Evolutionary conservation across 2,329 filamentous ascomycete genomes (phyloP), one percentile per base, ranked within the genome.

Genomic region (Hymenoscyphus infarciens): DNA sequence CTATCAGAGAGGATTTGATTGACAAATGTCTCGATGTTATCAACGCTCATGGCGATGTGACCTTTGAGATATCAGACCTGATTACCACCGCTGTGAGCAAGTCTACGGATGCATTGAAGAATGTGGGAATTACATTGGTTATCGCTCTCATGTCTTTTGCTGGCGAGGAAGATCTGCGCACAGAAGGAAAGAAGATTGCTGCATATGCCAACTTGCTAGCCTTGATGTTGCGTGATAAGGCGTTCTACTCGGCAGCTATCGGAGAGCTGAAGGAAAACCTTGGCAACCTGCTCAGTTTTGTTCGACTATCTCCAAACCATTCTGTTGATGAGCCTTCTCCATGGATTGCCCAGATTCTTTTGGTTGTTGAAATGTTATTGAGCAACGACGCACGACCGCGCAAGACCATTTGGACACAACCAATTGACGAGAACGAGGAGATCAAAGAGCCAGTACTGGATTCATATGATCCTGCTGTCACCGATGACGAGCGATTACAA

Each of bases 191-290:
- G 69, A 94, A 92, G 74, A 86, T 99, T 68, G 90, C 92, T 22
- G 91, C 95, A 1, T 97, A 96, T 76, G 92, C 95, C 19, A 94
- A 99, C 76, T 82, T 99, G 15, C 81, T 99, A 11, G 95, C 92
- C 3, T 79, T 99, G 42, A 86, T 98, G 60, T 82, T 98, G 19
- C 92, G 96, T 72, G 89, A 96, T 63, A 86, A 82, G 38, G 77
- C 83, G 5, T 97, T 98, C 75, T 97, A 96, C 74, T 83, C 84
- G 58, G 86, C 87, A 58, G 91, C 91, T 19, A 77, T 93, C 19
- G 84, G 88, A 31, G 87, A 88, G 42, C 77, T 99, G 27, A 89
- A 89, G 72, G 87, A 91, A 19, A 91, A 89, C 71, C 89, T 97
- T 49, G 80, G 82, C 10, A 87, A 87, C 42, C 86, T 97, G 65